A percentile compares a stretch with the other conserved stretches of the same genome.
These are phyloP conservation scores for Monosporozyma servazzii DNA, from an alignment of 805 yeast species.

Conservation along the genomic window DNA sequence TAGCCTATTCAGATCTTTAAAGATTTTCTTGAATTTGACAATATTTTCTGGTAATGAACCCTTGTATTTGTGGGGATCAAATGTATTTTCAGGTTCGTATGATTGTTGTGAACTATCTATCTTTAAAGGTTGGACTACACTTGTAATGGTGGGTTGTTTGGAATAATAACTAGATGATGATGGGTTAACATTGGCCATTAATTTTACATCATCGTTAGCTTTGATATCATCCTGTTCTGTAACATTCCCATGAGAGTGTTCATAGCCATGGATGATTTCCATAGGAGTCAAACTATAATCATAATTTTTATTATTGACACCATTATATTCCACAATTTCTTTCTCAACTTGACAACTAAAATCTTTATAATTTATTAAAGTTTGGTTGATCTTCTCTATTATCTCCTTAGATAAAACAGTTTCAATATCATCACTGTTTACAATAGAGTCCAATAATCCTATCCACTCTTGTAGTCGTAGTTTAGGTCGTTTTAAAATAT, in stretches of 20 bases:
- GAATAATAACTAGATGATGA: constrained; percentile 8
- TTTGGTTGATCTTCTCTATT: constrained; percentile 1
- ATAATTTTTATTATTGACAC: constrained; percentile 9
- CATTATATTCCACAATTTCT: constrained; percentile 15
- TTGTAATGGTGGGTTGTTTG: neutral
- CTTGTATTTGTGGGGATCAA: neutral
- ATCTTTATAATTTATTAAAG: constrained; percentile 8
- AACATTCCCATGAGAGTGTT: neutral
- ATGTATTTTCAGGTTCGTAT: neutral
- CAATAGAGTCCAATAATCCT: constrained; percentile 6
- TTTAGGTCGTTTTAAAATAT: constrained; percentile 28
- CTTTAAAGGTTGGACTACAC: neutral
- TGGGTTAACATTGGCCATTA: neutral
- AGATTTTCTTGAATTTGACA: constrained; percentile 13
- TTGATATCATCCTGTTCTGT: neutral
- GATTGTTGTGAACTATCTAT: neutral
- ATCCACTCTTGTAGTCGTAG: constrained; percentile 25
- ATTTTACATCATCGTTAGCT: neutral
- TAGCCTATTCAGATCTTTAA: neutral
- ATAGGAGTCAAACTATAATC: constrained; percentile 21
- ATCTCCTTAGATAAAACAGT: neutral
- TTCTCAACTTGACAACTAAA: constrained; percentile 12
- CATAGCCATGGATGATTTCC: constrained; percentile 24
- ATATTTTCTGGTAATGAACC: constrained; percentile 18
- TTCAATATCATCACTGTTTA: neutral